Conservation (phyloP, 768 basidiomycete species). For the Suillus americanus region DNA sequence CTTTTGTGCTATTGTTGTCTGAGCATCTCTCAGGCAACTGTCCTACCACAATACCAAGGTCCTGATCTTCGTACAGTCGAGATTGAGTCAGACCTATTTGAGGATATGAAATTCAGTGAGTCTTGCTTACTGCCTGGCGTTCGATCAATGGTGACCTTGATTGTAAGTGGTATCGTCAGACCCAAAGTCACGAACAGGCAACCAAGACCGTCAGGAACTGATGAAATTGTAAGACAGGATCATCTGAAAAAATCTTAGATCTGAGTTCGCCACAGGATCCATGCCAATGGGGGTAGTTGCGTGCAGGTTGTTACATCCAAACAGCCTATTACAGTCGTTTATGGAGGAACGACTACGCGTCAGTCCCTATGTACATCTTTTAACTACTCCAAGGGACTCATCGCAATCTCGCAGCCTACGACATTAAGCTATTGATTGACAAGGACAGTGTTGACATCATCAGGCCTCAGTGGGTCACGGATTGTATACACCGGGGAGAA, state of each 20-base stretch:
- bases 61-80: constrained; percentile 59
- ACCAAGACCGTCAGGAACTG: constrained; percentile 68
- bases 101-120: constrained; percentile 79
- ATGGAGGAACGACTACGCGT: constrained; percentile 72
- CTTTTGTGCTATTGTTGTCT: neutral
- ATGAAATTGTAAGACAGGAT: constrained; percentile 54
- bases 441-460: constrained; percentile 73
- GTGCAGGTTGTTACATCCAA: constrained; percentile 61
- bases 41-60: constrained; percentile 69
- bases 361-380: constrained; percentile 26
- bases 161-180: constrained; percentile 72
- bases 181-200: constrained; percentile 65
- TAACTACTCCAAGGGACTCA: neutral
- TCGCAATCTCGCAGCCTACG: constrained; percentile 49
- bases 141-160: neutral
- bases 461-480: constrained; percentile 78
- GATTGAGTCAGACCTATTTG: constrained; percentile 66
- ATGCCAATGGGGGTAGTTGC: constrained; percentile 65
- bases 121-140: constrained; percentile 7
- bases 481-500: constrained; percentile 64
- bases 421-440: constrained; percentile 67
- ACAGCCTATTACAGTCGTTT: constrained; percentile 56
- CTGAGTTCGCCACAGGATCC: constrained; percentile 47
- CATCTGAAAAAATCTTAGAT: neutral
- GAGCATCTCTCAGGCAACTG: constrained; percentile 40